These are phyloP conservation scores for Ogataea salicorniae DNA, from an alignment of 805 yeast species.

Conservation along the genomic window DNA sequence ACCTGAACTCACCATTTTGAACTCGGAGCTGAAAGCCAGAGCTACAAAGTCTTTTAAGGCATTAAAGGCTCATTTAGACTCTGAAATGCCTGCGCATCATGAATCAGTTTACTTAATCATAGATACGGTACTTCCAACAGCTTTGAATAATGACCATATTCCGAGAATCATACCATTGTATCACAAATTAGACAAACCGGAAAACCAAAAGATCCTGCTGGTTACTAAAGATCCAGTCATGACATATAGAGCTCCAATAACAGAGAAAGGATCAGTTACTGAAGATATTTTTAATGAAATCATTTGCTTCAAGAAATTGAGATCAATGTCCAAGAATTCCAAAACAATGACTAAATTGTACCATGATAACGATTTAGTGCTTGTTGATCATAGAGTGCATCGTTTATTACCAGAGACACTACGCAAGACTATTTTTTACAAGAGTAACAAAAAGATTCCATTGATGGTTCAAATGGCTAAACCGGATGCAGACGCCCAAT, in stretches of 20 bases:
- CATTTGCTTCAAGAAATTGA: conserved; percentile 52
- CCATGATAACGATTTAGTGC: conserved; percentile 59
- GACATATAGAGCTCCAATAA: conserved; percentile 45
- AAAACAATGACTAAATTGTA: conserved; percentile 43
- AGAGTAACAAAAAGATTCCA: conserved; percentile 62
- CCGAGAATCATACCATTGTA: conserved; percentile 59
- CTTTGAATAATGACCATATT: conserved; percentile 40
- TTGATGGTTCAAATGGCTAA: conserved; percentile 58
- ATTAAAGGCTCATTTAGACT: conserved; percentile 27
- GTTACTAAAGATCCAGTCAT: conserved; percentile 72
- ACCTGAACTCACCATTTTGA: conserved; percentile 8
- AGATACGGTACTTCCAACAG: conserved; percentile 42
- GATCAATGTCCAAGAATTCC: conserved; percentile 38
- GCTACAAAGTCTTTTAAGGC: conserved; percentile 26
- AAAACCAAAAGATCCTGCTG: conserved; percentile 48
- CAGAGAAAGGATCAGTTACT: conserved; percentile 46
- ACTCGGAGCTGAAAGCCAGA: conserved; percentile 9
- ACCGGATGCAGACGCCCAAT: conserved; percentile 31
- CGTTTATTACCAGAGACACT: conserved; percentile 53
- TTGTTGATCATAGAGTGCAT: conserved; percentile 67
- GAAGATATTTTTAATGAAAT: conserved; percentile 60
- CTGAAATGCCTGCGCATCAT: conserved; percentile 21
- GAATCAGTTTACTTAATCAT: conserved; percentile 39
- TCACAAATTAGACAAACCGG: conserved; percentile 43
- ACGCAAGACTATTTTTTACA: conserved; percentile 53